These are phyloP conservation scores for Marchantia paleacea DNA, from an alignment of 225 moss, liverwort and hornwort species.

Conservation along the genomic window DNA sequence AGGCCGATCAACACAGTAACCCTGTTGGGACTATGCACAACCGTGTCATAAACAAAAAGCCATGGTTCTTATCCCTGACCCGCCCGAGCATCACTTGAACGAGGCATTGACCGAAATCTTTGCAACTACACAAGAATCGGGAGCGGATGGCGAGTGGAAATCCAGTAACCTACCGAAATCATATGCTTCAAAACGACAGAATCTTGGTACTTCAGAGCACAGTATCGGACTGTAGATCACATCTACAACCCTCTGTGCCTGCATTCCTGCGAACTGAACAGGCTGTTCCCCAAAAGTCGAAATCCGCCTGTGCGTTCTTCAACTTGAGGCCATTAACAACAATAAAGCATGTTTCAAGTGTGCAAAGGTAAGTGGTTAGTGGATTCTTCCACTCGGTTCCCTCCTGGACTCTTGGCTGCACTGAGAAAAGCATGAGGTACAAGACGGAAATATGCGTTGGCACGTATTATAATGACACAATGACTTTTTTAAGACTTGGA, in stretches of 20 bases:
- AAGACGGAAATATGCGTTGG: neutral
- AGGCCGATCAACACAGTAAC: constrained; percentile 10
- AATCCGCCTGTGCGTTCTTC: neutral
- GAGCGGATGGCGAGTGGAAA: neutral
- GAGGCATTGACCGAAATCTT: neutral
- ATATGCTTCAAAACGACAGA: neutral
- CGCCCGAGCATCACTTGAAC: neutral
- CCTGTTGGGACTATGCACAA: constrained; percentile 15
- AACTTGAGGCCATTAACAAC: neutral
- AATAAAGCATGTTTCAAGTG: neutral
- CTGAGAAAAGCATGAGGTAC: neutral
- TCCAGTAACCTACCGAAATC: neutral
- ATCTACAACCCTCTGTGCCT: neutral
- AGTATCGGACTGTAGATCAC: neutral
- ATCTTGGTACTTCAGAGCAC: neutral
- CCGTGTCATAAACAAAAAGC: constrained; percentile 1
- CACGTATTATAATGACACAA: neutral
- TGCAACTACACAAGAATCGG: neutral
- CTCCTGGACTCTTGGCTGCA: neutral
- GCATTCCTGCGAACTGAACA: neutral
- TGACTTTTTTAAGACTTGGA: neutral
- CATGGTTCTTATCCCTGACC: constrained; percentile 5
- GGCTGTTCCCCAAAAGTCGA: neutral
- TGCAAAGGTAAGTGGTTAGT: neutral
- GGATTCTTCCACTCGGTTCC: neutral